Base-by-base conservation (phyloP, 257 asterid species). In the Capsicum rhomboideum region DNA sequence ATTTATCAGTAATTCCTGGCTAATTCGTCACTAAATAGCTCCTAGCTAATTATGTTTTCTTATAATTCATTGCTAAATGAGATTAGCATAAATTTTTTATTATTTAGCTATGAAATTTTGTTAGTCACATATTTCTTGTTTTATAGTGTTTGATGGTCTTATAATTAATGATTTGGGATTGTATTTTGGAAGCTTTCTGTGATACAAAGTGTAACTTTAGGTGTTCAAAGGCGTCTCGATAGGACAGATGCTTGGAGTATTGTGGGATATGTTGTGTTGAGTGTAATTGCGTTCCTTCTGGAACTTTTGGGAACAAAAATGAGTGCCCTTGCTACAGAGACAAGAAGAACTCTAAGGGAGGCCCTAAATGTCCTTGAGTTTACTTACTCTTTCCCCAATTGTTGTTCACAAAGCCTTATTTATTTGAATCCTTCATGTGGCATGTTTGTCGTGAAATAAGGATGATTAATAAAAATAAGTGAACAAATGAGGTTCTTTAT, bases 281-380 rank as follows among this genome's bases (percentile, higher is more conserved):
- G n/a, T 90, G 94, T 49, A 26, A 80, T 12, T 91, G 93, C 6
- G 93, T 91, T 13, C 92, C 93, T 2, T 88, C 92, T 2, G 93
- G 92, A 26, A 91, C 94, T 7, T 90, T 50, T 54, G 92, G 94
- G 1, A 82, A 91, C 64, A 90, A 88, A 71, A 90, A 85, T 2
- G 91, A 91, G 53, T 90, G 94, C 83, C 91, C 90, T 74, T 91
- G 94, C 75, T 88, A 91, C 20, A 80, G 92, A 50, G 93, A 91
- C 86, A 85, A 85, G 86, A 88, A 86, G 49, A 91, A 90, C 82
- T 87, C 91, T 10, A 90, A 87, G 82, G 94, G 91, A 0, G 34
- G 59, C 3, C 87, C 91, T 16, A 91, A 91, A 87, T 91, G 91
- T 78, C 94, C 92, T 81, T 89, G 67, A 87, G 14, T 75, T 72